phyloP scores from a whole-genome alignment of 306 rosid genomes.

The Prunus persica region Prunus_persica_NCBIv2 NC_034012.1:10741001-10741500 shows the following conservation, averaged over 20 bases:
- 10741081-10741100: neutral
- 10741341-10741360: constrained; percentile 72
- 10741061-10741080: neutral
- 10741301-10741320: constrained; percentile 95
- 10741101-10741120: neutral
- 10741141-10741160: neutral
- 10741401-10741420: neutral
- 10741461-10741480: neutral
- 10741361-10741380: constrained; percentile 12
- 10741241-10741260: constrained; percentile 71
- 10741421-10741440: neutral
- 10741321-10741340: constrained; percentile 97
- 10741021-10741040: neutral
- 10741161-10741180: neutral
- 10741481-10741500: neutral
- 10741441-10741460: neutral
- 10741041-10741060: neutral
- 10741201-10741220: neutral
- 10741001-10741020: neutral
- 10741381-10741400: constrained; percentile 9
- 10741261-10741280: constrained; percentile 93
- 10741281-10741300: constrained; percentile 99
- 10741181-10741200: neutral
- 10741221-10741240: constrained; percentile 13
- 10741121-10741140: neutral